Percentiles rank a stretch among this genome's conserved stretches.
These are phyloP conservation scores for Fraxinus baroniana DNA, from an alignment of 305 asterid genomes.

Conservation along the genomic window DNA sequence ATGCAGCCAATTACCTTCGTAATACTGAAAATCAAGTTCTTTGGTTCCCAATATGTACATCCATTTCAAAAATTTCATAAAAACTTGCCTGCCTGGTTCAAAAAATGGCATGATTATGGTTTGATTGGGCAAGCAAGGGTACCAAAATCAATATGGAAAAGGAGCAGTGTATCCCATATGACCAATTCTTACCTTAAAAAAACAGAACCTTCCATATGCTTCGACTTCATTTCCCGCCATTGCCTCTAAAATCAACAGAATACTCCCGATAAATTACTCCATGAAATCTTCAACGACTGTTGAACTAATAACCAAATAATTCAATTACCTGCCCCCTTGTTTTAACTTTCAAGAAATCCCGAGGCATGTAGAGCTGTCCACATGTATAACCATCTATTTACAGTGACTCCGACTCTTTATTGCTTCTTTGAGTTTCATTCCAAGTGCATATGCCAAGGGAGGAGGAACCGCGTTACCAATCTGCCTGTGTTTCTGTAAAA, in stretches of 20 bases:
- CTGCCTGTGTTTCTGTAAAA: constrained; percentile 44
- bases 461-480: constrained; percentile 53
- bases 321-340: constrained; percentile 84
- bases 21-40: constrained; percentile 90
- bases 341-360: constrained; percentile 59
- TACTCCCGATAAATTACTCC: constrained; percentile 22
- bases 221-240: constrained; percentile 99
- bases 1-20: constrained; percentile 71
- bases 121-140: constrained; percentile 15
- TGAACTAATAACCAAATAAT: constrained; percentile 24
- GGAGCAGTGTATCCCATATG: constrained; percentile 18
- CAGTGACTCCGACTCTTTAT: constrained; percentile 13
- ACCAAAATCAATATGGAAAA: constrained; percentile 7
- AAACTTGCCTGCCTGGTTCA: constrained; percentile 90
- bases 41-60: constrained; percentile 91
- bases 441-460: constrained; percentile 56
- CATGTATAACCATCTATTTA: not conserved
- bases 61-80: constrained; percentile 95
- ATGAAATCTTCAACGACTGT: constrained; percentile 13
- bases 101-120: constrained; percentile 18
- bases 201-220: constrained; percentile 97
- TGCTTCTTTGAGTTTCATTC: constrained; percentile 50
- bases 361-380: constrained; percentile 50
- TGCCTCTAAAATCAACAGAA: constrained; percentile 62
- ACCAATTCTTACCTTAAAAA: constrained; percentile 66